phyloP scores from a whole-genome alignment of 192 early-diverging fungal species.

The Radiomyces spectabilis region DNA sequence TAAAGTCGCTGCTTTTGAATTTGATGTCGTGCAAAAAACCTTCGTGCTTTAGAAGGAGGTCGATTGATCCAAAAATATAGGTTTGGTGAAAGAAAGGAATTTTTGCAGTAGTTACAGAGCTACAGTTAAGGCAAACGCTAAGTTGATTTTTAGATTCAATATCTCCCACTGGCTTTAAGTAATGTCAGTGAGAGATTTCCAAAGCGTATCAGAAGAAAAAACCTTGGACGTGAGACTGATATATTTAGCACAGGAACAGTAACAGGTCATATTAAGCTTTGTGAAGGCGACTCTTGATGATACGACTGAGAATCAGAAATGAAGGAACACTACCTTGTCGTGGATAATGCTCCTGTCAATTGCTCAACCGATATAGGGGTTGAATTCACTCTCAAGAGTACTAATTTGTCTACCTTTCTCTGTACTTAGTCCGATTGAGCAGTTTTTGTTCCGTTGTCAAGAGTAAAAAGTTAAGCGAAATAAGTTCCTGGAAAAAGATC shows the following conservation, averaged over 20 bases:
- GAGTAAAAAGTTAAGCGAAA: too few species aligned
- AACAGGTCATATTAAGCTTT: neutral
- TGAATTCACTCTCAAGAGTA: too few species aligned
- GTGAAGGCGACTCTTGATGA: neutral
- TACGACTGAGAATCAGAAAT: neutral
- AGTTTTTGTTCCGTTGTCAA: too few species aligned
- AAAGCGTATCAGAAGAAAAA: neutral
- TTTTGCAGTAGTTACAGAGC: neutral
- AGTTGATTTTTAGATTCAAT: neutral
- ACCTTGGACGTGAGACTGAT: neutral
- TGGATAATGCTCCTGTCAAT: too few species aligned
- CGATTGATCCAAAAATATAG: constrained; percentile 11
- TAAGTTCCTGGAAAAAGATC: too few species aligned
- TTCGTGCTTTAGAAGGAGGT: constrained; percentile 7
- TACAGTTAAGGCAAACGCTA: neutral
- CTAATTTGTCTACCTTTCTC: too few species aligned
- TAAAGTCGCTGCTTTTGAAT: neutral
- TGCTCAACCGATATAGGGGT: too few species aligned
- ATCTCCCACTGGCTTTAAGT: neutral
- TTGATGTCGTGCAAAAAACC: too few species aligned
- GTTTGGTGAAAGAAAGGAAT: neutral
- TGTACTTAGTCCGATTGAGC: too few species aligned
- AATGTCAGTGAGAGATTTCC: too few species aligned
- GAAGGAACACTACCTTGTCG: too few species aligned
- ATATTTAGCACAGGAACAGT: constrained; percentile 1